Percentiles rank a stretch among this genome's conserved stretches.
Conservation (phyloP, 2,329 filamentous ascomycete genomes). For the Hymenoscyphus infarciens region DNA sequence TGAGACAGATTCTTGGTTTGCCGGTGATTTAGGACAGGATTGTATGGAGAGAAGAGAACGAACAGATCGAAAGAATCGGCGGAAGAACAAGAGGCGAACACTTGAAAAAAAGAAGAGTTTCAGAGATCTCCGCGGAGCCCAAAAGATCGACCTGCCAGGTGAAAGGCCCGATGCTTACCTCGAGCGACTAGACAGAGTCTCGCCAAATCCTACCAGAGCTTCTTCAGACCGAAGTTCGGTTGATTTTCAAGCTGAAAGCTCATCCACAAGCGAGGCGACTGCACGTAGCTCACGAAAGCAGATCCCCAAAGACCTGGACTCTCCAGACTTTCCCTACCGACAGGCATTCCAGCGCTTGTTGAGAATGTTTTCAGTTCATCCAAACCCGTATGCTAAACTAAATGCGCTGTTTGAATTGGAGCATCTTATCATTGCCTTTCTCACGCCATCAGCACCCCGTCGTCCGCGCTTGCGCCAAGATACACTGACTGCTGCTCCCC, state of each 20-base stretch:
- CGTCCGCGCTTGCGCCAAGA: conserved; percentile 31
- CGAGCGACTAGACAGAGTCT: conserved; percentile 28
- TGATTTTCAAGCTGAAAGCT: conserved; percentile 29
- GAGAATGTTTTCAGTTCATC: conserved; percentile 82
- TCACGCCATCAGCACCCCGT: conserved; percentile 50
- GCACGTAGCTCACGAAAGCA: conserved; percentile 20
- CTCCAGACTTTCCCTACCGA: conserved; percentile 70
- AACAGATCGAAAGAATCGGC: conserved; percentile 27
- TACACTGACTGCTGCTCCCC: conserved; percentile 34
- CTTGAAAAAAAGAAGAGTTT: conserved; percentile 68
- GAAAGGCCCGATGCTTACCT: conserved; percentile 25
- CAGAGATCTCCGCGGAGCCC: conserved; percentile 55
- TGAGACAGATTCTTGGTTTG: conserved; percentile 88
- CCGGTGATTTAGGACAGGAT: conserved; percentile 59
- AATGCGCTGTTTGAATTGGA: conserved; percentile 80
- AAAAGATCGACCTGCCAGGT: conserved; percentile 36
- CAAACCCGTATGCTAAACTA: conserved; percentile 83
- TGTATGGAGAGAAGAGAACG: conserved; percentile 61
- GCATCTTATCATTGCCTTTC: conserved; percentile 72
- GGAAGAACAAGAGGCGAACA: conserved; percentile 48
- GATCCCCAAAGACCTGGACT: conserved; percentile 30
- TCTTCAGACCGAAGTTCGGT: conserved; percentile 27
- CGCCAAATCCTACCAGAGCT: conserved; percentile 20
- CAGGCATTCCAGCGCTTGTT: conserved; percentile 76
- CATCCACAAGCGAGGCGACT: conserved; percentile 29